Conservation (phyloP, 2,329 filamentous ascomycete species). For the Reticulascus tulasneorum region DNA sequence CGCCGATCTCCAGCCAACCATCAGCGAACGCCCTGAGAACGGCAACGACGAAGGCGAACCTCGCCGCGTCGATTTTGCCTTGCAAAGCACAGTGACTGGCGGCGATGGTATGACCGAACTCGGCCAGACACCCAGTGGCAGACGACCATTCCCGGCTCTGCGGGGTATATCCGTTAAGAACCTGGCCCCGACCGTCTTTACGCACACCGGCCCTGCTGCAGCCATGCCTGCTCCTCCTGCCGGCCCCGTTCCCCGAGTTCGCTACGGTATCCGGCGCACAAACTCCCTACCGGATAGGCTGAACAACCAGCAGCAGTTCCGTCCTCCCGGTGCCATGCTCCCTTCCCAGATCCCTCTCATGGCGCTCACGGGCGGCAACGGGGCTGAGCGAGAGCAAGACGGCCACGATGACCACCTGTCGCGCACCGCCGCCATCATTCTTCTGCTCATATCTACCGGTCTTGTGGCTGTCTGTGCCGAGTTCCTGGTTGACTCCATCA, state of each 20-base stretch:
- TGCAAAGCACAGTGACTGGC: constrained; percentile 23
- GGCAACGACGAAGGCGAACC: constrained; percentile 35
- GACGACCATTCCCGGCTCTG: constrained; percentile 50
- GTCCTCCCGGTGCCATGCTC: constrained; percentile 47
- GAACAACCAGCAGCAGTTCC: constrained; percentile 36
- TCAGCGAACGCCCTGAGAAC: constrained; percentile 23
- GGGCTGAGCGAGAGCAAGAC: constrained; percentile 23
- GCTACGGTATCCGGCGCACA: constrained; percentile 66
- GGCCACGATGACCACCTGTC: constrained; percentile 44
- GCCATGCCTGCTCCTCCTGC: constrained; percentile 17
- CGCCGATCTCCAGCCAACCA: constrained; percentile 23
- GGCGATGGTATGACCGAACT: constrained; percentile 23
- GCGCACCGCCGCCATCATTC: constrained; percentile 52
- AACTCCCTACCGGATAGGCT: constrained; percentile 71
- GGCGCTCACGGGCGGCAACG: constrained; percentile 24
- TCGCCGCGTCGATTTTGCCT: constrained; percentile 57
- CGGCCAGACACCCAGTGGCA: constrained; percentile 12
- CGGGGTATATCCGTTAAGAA: constrained; percentile 63
- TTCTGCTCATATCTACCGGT: constrained; percentile 60
- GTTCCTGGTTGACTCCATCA: constrained; percentile 65
- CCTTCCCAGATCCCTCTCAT: constrained; percentile 41
- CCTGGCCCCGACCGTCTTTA: constrained; percentile 69
- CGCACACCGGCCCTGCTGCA: constrained; percentile 20
- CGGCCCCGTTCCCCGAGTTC: constrained; percentile 52
- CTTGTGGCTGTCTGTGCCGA: constrained; percentile 67